Conservation (phyloP, 2,329 filamentous ascomycete species). For the Xylariaceae sp. region DNA sequence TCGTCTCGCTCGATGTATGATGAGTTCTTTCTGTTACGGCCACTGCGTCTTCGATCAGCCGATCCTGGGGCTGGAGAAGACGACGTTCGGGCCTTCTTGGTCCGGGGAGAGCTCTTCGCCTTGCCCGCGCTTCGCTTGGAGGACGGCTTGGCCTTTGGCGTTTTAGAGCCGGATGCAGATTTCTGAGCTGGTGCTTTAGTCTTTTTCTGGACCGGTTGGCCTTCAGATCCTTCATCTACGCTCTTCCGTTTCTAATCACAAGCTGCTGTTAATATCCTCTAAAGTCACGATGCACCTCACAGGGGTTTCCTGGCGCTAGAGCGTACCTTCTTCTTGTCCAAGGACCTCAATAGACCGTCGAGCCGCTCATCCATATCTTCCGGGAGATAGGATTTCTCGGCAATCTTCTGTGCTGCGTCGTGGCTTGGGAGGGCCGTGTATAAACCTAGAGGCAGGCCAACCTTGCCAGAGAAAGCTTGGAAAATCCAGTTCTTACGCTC, state of each 20-base stretch:
- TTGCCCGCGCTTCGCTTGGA: slow-evolving; percentile 23
- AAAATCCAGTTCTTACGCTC: slow-evolving; percentile 82
- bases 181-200: slow-evolving; percentile 31
- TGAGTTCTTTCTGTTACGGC: slow-evolving; percentile 43
- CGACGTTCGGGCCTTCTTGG: slow-evolving; percentile 28
- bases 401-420: slow-evolving; percentile 74
- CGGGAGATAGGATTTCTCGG: slow-evolving; percentile 77
- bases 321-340: slow-evolving; percentile 69
- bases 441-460: slow-evolving; percentile 72
- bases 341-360: slow-evolving; percentile 57
- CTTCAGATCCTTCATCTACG: slow-evolving; percentile 43
- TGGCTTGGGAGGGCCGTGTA: slow-evolving; percentile 73
- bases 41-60: slow-evolving; percentile 50
- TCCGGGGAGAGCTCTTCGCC: slow-evolving; percentile 21
- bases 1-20: slow-evolving; percentile 53
- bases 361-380: slow-evolving; percentile 70
- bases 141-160: slow-evolving; percentile 29
- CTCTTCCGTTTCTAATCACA: slow-evolving; percentile 51
- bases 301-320: no score
- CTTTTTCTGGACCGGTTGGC: slow-evolving; percentile 39
- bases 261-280: no score
- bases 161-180: slow-evolving; percentile 30
- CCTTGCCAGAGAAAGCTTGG: slow-evolving; percentile 74
- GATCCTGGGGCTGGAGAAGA: slow-evolving; percentile 29
- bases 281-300: no score